Base-by-base conservation (phyloP, 352 stramenopile genomes). In the Phytophthora idaei region DNA sequence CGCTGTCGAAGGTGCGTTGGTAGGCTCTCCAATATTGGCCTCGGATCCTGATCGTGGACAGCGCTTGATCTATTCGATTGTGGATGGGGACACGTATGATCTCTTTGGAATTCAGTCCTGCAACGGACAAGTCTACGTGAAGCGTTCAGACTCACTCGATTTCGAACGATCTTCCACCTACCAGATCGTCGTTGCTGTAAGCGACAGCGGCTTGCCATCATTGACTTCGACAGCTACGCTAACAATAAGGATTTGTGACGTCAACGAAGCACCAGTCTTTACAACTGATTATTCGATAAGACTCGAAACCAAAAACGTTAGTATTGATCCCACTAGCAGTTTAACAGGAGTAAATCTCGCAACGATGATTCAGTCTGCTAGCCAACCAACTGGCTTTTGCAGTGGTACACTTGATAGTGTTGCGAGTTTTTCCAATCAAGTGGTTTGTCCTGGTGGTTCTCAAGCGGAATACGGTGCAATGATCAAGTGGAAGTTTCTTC, bases 111-210 rank as follows among this genome's bases (percentile, higher is more conserved):
- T 87, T 32, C 41, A 81, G 17, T 41, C 71, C 12, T 86, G 81
- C 41, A 86, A 72, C 52, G 81, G 81, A 0, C 81, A 90, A 59
- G 25, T 90, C 6, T 87, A 75, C 15, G 67, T 90, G 1, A 71
- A 71, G 17, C 65, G 67, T 7, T 67, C 64, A 9, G 50, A 51
- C n/a, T 64, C 67, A 2, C 64, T 90, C 0, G 77, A 90, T 49
- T 87, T 69, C 32, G 81, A 90, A 42, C 62, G 59, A 29, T 51
- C 37, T 4, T 15, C 29, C 4, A 17, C 41, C 3, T 64, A 77
- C 34, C 9, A 51, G 6, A 32, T 90, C 0, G 27, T 61, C 10
- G 55, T 90, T 28, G 63, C 44, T 12, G 78, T 87, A 31, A 63
- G 36, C 8, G 81, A 90, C 51, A 86, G 76, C 31, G 81, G 74